Evolutionary conservation across 306 rosid genomes (phyloP).

Genomic region (Quillaja saponaria): DNA sequence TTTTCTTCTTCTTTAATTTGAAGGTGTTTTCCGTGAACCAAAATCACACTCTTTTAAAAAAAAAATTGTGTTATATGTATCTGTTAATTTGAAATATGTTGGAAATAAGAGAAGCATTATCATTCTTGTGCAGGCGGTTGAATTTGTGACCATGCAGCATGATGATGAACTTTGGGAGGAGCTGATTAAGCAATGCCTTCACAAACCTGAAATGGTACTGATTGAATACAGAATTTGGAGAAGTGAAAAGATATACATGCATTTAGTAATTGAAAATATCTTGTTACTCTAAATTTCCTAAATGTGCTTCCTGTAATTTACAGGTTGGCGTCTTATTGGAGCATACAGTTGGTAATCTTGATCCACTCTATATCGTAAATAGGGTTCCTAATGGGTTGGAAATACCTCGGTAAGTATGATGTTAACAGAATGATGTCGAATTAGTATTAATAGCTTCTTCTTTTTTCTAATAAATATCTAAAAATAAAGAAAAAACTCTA

Average conservation of each 20-base stretch:
- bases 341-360: constrained; percentile 92
- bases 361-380: constrained; percentile 81
- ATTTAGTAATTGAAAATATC: not conserved
- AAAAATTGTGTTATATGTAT: constrained; percentile 12
- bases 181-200: constrained; percentile 54
- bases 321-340: constrained; percentile 93
- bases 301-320: constrained; percentile 35
- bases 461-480: not conserved
- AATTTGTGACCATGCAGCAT: constrained; percentile 65
- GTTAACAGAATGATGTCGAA: constrained; percentile 1
- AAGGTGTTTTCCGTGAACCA: constrained; percentile 29
- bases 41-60: constrained; percentile 15
- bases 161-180: constrained; percentile 73
- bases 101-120: constrained; percentile 12
- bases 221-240: not conserved
- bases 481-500: not conserved
- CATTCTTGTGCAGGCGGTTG: constrained; percentile 63
- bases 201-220: constrained; percentile 66
- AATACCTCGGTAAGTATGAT: constrained; percentile 78
- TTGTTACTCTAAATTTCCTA: not conserved
- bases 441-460: not conserved
- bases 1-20: constrained; percentile 23
- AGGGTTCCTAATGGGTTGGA: constrained; percentile 93
- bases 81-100: constrained; percentile 22
- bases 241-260: not conserved